A percentile compares a stretch with the other conserved stretches of the same genome.
Conservation (phyloP, 164 flowering plant genomes). For the Kingdonia uniflora region DNA sequence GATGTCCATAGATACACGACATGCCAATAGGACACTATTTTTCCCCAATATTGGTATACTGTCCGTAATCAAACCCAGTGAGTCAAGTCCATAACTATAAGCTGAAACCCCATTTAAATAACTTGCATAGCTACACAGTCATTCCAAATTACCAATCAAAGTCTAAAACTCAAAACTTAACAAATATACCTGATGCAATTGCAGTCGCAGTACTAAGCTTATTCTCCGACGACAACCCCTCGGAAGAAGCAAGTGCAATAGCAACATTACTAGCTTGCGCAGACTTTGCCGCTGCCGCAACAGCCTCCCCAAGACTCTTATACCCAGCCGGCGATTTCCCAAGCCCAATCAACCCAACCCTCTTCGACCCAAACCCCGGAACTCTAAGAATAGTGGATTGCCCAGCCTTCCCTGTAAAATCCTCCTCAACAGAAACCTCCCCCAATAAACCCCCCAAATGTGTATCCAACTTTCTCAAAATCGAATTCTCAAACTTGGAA, state of each 20-base stretch:
- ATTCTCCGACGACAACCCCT: conserved; percentile 41
- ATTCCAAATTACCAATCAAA: no score
- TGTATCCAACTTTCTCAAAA: conserved; percentile 56
- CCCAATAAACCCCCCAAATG: conserved; percentile 63
- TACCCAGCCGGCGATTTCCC: conserved; percentile 37
- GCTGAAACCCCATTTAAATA: no score
- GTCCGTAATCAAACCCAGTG: no score
- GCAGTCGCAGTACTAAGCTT: conserved; percentile 62
- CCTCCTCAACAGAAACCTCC: conserved; percentile 86
- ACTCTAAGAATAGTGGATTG: conserved; percentile 71
- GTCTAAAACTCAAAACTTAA: no score
- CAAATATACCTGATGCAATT: conserved; percentile 58
- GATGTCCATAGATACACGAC: no score
- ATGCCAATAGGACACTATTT: no score
- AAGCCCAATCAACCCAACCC: conserved; percentile 81
- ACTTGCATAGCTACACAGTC: no score
- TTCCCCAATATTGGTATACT: no score
- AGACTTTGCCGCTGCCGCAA: conserved; percentile 69
- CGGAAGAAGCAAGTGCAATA: conserved; percentile 66
- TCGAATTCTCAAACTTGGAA: conserved; percentile 53
- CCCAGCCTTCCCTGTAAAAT: conserved; percentile 86
- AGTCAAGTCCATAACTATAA: no score
- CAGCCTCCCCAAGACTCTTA: conserved; percentile 52
- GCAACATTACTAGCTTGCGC: conserved; percentile 68
- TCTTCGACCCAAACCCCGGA: conserved; percentile 64